Evolutionary conservation across 2,329 filamentous ascomycete species (phyloP), one percentile per base, ranked within the genome.

Genomic region (Trichoderma endophyticum): DNA sequence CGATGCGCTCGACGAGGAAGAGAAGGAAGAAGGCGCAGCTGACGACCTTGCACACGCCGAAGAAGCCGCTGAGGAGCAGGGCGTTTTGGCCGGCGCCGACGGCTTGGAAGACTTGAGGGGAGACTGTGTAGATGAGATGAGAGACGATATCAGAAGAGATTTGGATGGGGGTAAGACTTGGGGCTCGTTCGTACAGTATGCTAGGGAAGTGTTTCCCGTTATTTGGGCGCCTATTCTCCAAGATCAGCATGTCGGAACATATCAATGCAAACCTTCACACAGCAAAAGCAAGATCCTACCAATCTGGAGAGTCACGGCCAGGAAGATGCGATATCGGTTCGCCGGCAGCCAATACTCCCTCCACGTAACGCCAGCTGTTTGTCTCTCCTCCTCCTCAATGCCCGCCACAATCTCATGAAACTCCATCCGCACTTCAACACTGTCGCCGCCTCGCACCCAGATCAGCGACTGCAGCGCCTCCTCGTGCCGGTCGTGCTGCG

Each of bases 11-110:
- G 43, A 87, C 81, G 18, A 87, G 78, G 74, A 86, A 85, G 15
- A 86, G 75, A 11, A 86, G 80, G 76, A 86, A 86, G 72, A 82
- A 80, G 12, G 80, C 71, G 57, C 85, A 85, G 4, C 84, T 83
- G 0, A 85, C 78, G 28, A 87, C 83, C 77, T 87, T 87, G 72
- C 86, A 83, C 8, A 86, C 78, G 3, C 86, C 85, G 57, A 88
- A 87, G 77, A 87, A 86, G 11, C 85, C 86, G 1, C 84, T 87
- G 66, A 87, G 81, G 8, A 87, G 79, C 51, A 86, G 83, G 34
- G 80, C 78, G n/a, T 83, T 79, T 56, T 82, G 77, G 5, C 84
- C 84, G 6, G 85, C 84, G 4, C 85, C 85, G 11, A 87, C 84
- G 3, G 84, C 81, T 15, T 80, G 79, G 77, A 87, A 87, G 54